Evolutionary conservation across 495 filamentous ascomycete species (phyloP), one percentile per base, ranked within the genome.

Genomic region (Sordaria brevicollis): DNA sequence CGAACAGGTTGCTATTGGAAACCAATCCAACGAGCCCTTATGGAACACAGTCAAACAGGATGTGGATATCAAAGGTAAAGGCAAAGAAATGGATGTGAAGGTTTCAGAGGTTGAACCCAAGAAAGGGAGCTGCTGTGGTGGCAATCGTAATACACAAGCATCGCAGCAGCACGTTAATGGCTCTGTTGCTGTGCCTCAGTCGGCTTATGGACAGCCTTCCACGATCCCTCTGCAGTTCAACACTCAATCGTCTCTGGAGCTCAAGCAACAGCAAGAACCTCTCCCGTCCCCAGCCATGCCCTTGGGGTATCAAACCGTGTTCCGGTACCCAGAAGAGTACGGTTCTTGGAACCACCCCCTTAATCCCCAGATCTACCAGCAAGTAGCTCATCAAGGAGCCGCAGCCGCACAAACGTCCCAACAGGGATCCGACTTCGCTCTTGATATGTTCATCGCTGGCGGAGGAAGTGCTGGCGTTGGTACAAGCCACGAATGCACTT

Each of bases 401-500:
- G 13, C n/a, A 66, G 11, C 57, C 68, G 7, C 33, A 69, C 0
- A 69, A 70, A 3, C 37, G 69, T 25, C 66, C 73, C 21, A 39
- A 29, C 19, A 73, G 71, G 39, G 39, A 69, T 66, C 25, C 25
- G 49, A 8, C 25, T 25, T 62, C 25, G 1, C 5, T 2, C 49
- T 62, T 62, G 49, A 31, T 36, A 19, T 35, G 17, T 29, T 41
- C 35, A 9, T 33, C 13, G 35, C 54, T 11, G 67, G 31, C 7
- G 73, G 36, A 6, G 71, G 72, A 11, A 70, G 72, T 6, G 38
- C 43, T 13, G 72, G 74, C 49, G 68, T 35, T 29, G 78, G 77
- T 39, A 76, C 76, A 8, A 78, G 76, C 35, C 82, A 90, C 70
- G 78, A 87, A 66, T 89, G 92, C 78, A 74, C 79, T 73, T 89